These are phyloP conservation scores for Clonostachys sp. DNA, from an alignment of 2,329 filamentous ascomycete genomes.

Conservation along the genomic window DNA sequence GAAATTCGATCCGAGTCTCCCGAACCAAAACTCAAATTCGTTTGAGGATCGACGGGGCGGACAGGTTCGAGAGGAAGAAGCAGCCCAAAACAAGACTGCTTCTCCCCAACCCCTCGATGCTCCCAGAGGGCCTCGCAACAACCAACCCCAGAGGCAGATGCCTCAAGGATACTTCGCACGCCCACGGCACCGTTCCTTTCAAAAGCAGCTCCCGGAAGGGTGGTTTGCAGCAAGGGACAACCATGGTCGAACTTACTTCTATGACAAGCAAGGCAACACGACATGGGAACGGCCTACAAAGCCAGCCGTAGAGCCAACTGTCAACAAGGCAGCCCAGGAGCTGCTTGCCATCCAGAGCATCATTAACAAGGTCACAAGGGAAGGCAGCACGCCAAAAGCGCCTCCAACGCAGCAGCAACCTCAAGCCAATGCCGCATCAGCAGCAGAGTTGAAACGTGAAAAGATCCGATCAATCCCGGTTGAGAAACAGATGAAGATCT, in stretches of 20 bases:
- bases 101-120: conserved; percentile 43
- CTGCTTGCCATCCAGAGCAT: conserved; percentile 78
- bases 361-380: conserved; percentile 78
- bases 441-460: conserved; percentile 45
- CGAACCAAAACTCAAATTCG: conserved; percentile 29
- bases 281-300: conserved; percentile 78
- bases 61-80: conserved; percentile 34
- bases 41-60: conserved; percentile 57
- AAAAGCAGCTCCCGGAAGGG: conserved; percentile 65
- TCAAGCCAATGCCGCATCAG: neutral
- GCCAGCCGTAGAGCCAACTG: conserved; percentile 58
- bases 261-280: conserved; percentile 70
- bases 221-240: conserved; percentile 77
- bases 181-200: conserved; percentile 51
- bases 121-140: conserved; percentile 58
- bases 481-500: conserved; percentile 93
- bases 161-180: conserved; percentile 42
- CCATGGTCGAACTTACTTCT: conserved; percentile 78
- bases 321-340: conserved; percentile 55
- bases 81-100: conserved; percentile 29
- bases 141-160: conserved; percentile 45
- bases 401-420: conserved; percentile 58
- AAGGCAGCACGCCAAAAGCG: conserved; percentile 40
- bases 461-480: conserved; percentile 66
- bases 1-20: conserved; percentile 64